A percentile compares a stretch with the other conserved stretches of the same genome.
phyloP scores from a whole-genome alignment of 2,329 filamentous ascomycete species.

The Dothistroma pini region DNA sequence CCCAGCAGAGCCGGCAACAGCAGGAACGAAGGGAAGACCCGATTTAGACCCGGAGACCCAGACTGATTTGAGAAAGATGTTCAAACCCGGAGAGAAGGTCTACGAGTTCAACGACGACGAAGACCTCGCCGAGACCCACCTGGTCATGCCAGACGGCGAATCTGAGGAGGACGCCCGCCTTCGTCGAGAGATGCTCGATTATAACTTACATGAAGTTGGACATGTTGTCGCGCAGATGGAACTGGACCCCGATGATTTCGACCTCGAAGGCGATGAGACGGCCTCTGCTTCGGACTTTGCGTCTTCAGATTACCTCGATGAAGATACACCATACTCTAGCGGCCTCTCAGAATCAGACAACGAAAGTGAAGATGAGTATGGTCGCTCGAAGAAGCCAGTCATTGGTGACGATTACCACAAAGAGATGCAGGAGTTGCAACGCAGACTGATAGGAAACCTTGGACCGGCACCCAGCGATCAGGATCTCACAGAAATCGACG shows the following conservation, averaged over 20 bases:
- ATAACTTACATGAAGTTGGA: slow-evolving; percentile 82
- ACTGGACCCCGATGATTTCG: slow-evolving; percentile 61
- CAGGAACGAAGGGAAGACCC: background rate
- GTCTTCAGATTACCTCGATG: slow-evolving; percentile 35
- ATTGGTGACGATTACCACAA: slow-evolving; percentile 71
- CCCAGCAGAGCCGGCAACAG: slow-evolving; percentile 19
- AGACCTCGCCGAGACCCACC: slow-evolving; percentile 38
- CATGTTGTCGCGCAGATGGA: slow-evolving; percentile 90
- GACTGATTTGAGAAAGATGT: slow-evolving; percentile 27
- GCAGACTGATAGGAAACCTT: slow-evolving; percentile 64
- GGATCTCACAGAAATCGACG: slow-evolving; percentile 34
- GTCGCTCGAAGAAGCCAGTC: slow-evolving; percentile 64
- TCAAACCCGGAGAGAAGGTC: slow-evolving; percentile 39
- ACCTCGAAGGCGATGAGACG: slow-evolving; percentile 50
- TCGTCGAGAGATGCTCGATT: slow-evolving; percentile 84
- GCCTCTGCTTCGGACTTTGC: slow-evolving; percentile 25
- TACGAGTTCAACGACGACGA: slow-evolving; percentile 45
- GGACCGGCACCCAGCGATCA: slow-evolving; percentile 45
- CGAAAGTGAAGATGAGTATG: slow-evolving; percentile 72
- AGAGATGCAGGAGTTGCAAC: slow-evolving; percentile 82
- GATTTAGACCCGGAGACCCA: slow-evolving; percentile 20
- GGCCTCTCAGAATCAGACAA: slow-evolving; percentile 59
- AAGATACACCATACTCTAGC: slow-evolving; percentile 41
- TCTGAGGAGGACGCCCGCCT: slow-evolving; percentile 74
- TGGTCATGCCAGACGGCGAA: slow-evolving; percentile 69